These are phyloP conservation scores for Waitea zeae DNA, from an alignment of 1,284 basidiomycete genomes.

Conservation along the genomic window DNA sequence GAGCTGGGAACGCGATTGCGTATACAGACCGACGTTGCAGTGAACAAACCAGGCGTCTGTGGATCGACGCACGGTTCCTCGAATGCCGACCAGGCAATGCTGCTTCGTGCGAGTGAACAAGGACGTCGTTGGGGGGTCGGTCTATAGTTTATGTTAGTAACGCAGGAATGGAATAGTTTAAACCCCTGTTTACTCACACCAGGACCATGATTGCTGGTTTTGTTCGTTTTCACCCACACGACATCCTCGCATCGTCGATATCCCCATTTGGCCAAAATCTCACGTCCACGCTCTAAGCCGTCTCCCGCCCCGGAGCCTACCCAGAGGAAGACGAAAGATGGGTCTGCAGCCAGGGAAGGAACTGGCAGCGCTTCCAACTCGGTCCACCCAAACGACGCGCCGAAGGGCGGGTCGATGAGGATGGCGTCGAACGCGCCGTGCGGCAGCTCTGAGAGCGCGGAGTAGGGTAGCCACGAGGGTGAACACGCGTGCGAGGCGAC, in stretches of 20 bases:
- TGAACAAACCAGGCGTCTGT: constrained; percentile 94
- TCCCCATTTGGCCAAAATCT: constrained; percentile 87
- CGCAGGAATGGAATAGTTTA: background rate
- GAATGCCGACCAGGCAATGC: constrained; percentile 97
- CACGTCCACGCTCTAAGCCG: constrained; percentile 84
- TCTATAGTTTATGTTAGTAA: constrained; percentile 20
- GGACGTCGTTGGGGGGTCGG: constrained; percentile 68
- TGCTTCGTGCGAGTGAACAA: constrained; percentile 82
- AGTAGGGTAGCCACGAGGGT: constrained; percentile 50
- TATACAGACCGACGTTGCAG: constrained; percentile 75
- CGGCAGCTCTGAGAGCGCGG: constrained; percentile 32
- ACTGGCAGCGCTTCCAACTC: constrained; percentile 71
- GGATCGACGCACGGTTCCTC: constrained; percentile 87
- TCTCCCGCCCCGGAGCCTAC: constrained; percentile 84
- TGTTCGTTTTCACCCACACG: constrained; percentile 91
- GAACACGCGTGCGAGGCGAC: constrained; percentile 45
- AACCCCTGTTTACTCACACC: constrained; percentile 31
- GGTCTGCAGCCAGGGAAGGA: constrained; percentile 75
- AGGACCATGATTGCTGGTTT: constrained; percentile 46
- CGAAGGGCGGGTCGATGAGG: constrained; percentile 81
- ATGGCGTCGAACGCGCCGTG: constrained; percentile 65
- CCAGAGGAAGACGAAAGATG: constrained; percentile 93
- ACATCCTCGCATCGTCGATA: constrained; percentile 94
- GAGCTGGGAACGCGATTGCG: background rate
- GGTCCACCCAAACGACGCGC: constrained; percentile 71